phyloP scores from a whole-genome alignment of 495 filamentous ascomycete species.

The Penicillium steckii region DNA sequence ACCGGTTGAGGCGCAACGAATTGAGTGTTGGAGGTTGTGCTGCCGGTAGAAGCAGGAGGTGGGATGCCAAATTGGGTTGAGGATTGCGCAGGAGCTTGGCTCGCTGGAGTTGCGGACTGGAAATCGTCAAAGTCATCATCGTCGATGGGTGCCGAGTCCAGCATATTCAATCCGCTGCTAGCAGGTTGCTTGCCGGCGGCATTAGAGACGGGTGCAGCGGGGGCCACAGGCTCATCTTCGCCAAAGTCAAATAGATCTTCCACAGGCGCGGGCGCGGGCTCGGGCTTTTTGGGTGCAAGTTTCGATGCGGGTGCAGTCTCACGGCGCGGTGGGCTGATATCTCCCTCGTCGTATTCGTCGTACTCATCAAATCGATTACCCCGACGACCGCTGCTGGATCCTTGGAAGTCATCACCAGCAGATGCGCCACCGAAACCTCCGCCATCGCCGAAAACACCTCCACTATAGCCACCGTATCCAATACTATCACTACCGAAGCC shows the following conservation, averaged over 20 bases:
- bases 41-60: slow-evolving; percentile 60
- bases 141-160: slow-evolving; percentile 54
- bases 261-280: slow-evolving; percentile 44
- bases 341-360: slow-evolving; percentile 89
- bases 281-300: slow-evolving; percentile 71
- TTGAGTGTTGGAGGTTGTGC: slow-evolving; percentile 63
- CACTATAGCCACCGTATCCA: slow-evolving; percentile 79
- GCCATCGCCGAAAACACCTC: slow-evolving; percentile 81
- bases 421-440: slow-evolving; percentile 27
- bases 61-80: slow-evolving; percentile 45
- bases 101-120: slow-evolving; percentile 77
- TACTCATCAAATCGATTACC: slow-evolving; percentile 92
- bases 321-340: slow-evolving; percentile 47
- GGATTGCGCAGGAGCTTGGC: slow-evolving; percentile 33
- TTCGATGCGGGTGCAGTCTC: slow-evolving; percentile 41
- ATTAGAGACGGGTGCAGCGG: slow-evolving; percentile 40
- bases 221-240: slow-evolving; percentile 63
- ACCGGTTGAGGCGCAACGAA: slow-evolving; percentile 82
- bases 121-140: slow-evolving; percentile 99
- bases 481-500: slow-evolving; percentile 81
- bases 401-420: slow-evolving; percentile 59
- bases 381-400: slow-evolving; percentile 48
- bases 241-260: slow-evolving; percentile 79
- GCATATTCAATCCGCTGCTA: slow-evolving; percentile 53
- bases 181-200: slow-evolving; percentile 48